Base-by-base conservation (phyloP, 441 rosid genomes). In the Euphorbia schlechtendalii region DNA sequence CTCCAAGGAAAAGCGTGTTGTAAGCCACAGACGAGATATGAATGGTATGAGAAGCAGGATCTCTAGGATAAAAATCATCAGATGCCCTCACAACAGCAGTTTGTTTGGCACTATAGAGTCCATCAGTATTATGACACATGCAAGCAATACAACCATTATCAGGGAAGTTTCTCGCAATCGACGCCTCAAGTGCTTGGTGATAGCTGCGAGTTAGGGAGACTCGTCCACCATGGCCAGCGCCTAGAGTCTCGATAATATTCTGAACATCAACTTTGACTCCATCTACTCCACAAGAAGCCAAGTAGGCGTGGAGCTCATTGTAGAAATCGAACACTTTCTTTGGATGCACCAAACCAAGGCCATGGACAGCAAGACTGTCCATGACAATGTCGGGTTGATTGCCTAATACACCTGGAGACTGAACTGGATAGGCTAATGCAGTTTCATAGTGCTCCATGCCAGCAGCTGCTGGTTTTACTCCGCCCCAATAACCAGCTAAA, bases 401-500 rank as follows among this genome's bases (percentile, higher is more conserved):
- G 66, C 96, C 98, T 59, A 77, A 10, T 36, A 92, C 81, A 61
- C 98, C 98, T 32, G 96, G 96, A 18, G 92, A 89, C 67, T 84
- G 89, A 59, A 85, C 74, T 32, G 92, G 98, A 73, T 92, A 92
- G 28, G 96, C 98, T 48, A 92, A 70, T 65, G 90, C 81, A 69
- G 89, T 81, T 58, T 89, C 96, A 49, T 88, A 89, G 72, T 92
- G 94, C 78, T 92, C 96, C 94, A 92, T 87, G 45, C 96, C 96
- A 40, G 84, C 69, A 45, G 92, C 92, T 45, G 93, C 87, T 5
- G 94, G 96, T 72, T 92, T 87, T 43, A 92, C 96, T 71, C 96
- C 98, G 11, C 98, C 98, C 96, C 96, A 92, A 73, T 92, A 92
- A 51, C 96, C 94, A 64, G 90, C 89, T 71, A 92, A 81, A 75